Percentiles rank a stretch among this genome's conserved stretches.
phyloP scores from a whole-genome alignment of 352 stramenopile genomes.

The Globisporangium echinulatum region DNA sequence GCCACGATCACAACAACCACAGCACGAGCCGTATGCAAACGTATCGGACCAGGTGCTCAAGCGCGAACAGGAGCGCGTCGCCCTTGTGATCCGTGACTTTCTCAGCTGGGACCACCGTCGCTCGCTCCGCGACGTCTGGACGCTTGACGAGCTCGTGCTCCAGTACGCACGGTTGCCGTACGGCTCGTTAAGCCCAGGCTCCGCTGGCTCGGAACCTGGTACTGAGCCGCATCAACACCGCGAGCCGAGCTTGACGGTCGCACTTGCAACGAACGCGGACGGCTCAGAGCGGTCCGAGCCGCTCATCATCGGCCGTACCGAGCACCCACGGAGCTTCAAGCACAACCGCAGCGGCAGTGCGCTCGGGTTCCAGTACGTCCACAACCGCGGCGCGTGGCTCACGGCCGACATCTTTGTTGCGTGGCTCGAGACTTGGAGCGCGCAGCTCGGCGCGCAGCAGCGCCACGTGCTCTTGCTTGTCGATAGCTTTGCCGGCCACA shows the following conservation, averaged over 20 bases:
- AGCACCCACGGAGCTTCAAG: conserved; percentile 5
- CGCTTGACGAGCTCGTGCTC: conserved; percentile 13
- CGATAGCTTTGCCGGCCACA: conserved; percentile 6
- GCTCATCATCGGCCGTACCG: conserved; percentile 13
- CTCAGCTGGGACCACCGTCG: conserved; percentile 9
- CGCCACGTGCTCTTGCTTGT: conserved; percentile 15
- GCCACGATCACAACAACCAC: neutral
- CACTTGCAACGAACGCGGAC: conserved; percentile 11
- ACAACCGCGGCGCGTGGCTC: conserved; percentile 10
- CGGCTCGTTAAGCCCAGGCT: no score
- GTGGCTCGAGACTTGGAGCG: conserved; percentile 11
- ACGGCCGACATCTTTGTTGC: conserved; percentile 7
- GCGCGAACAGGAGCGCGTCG: conserved; percentile 10
- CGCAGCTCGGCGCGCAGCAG: conserved; percentile 4
- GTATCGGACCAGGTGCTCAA: conserved; percentile 11
- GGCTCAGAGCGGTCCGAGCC: conserved; percentile 11
- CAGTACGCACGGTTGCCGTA: conserved; percentile 3
- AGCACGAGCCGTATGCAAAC: neutral
- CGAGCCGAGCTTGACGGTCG: conserved; percentile 10
- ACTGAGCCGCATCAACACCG: no score
- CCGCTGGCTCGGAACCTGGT: no score
- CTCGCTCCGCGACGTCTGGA: conserved; percentile 18
- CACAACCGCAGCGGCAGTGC: neutral
- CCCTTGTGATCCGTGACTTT: conserved; percentile 5
- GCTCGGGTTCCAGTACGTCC: conserved; percentile 11